Conservation (phyloP, 768 basidiomycete species). For the Mycena kentingensis region DNA sequence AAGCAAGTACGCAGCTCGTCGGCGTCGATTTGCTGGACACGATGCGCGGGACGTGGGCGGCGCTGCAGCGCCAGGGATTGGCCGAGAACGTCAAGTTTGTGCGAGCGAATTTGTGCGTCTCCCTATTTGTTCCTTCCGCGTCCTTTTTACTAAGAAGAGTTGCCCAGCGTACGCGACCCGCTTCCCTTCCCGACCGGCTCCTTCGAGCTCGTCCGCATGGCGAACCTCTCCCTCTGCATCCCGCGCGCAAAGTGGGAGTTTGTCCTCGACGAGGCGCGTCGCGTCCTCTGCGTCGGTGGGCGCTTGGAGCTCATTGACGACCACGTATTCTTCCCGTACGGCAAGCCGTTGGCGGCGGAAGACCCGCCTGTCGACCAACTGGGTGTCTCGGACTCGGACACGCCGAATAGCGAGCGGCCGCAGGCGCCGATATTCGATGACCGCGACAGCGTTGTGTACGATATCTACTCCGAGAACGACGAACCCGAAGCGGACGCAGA, state of each 20-base stretch:
- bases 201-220: slow-evolving; percentile 59
- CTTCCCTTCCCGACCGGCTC: slow-evolving; percentile 50
- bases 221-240: slow-evolving; percentile 45
- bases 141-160: not conserved
- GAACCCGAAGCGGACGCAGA: slow-evolving; percentile 9
- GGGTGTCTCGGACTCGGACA: not conserved
- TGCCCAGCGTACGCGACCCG: slow-evolving; percentile 38
- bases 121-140: not conserved
- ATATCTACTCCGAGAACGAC: slow-evolving; percentile 15
- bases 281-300: slow-evolving; percentile 51
- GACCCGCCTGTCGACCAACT: not conserved
- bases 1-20: slow-evolving; percentile 42
- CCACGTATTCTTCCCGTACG: slow-evolving; percentile 46
- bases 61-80: slow-evolving; percentile 20
- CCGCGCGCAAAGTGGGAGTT: slow-evolving; percentile 48
- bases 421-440: no score
- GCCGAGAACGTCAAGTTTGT: slow-evolving; percentile 26
- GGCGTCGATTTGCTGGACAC: slow-evolving; percentile 28
- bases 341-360: slow-evolving; percentile 19
- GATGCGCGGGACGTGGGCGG: slow-evolving; percentile 18
- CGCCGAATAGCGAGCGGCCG: no score
- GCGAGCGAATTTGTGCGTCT: slow-evolving; percentile 26
- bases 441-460: slow-evolving; percentile 17
- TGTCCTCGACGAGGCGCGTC: slow-evolving; percentile 45
- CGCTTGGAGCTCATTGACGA: slow-evolving; percentile 57